Evolutionary conservation across 805 yeast species (phyloP), one percentile per base, ranked within the genome.

Genomic region (Barnettozyma californica): DNA sequence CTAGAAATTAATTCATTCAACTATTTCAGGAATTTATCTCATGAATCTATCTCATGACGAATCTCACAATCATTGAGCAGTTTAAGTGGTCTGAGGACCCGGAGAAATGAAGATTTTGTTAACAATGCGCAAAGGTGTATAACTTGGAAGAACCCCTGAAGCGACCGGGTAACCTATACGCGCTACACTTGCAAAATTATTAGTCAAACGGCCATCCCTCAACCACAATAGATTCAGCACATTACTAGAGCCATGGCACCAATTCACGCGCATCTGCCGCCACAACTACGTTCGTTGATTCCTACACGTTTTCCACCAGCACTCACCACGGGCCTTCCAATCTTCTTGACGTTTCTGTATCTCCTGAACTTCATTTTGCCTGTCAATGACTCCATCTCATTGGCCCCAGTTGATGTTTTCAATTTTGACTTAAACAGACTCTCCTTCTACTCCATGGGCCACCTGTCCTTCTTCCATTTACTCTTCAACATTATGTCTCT

Each of bases 391-490:
- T 52, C 61, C 34, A 74, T 83, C 62, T 64, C 77, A 10, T 70
- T 86, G 51, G 69, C 72, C 38, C 85, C 94, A 13, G 62, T 69
- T 44, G 78, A 87, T 2, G 68, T 84, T 5, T 68, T 77, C 50
- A 56, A 63, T 9, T 53, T 77, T 29, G 72, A 80, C 45, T 53
- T 64, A 27, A 64, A 63, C 49, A 58, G 62, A 45, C 50, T 66
- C 57, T 81, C 94, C 9, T 75, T 87, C 55, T 89, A 85, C 62
- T 86, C 90, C 2, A 65, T 88, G 58, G 80, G 80, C 26, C 96
- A 89, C 64, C 58, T 69, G n/a, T 74, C 77, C 20, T 53, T 78
- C 20, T 51, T 81, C 45, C 95, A 88, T 62, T 68, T 89, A 62
- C 41, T 76, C 4, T 66, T 84, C 57, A 88, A 87, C 57, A 49